phyloP scores from a whole-genome alignment of 2,329 filamentous ascomycete genomes.

The Pseudopithomyces maydicus region DNA sequence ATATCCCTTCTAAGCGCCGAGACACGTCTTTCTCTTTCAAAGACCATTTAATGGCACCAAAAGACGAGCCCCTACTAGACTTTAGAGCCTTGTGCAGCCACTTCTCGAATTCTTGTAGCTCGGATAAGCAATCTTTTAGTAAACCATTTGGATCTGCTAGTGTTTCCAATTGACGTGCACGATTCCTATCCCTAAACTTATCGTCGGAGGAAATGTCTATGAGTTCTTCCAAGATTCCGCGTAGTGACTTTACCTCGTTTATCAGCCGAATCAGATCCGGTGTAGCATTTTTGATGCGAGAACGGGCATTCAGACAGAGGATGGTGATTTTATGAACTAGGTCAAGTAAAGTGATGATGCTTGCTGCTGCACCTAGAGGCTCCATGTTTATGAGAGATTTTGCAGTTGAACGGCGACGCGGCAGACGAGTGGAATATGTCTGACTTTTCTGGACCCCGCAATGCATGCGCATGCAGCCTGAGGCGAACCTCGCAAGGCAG shows the following conservation, averaged over 20 bases:
- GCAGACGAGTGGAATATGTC: neutral
- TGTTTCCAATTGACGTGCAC: neutral
- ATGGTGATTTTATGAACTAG: neutral
- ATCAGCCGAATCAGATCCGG: neutral
- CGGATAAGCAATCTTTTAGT: neutral
- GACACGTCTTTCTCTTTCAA: constrained; percentile 10
- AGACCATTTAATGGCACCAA: neutral
- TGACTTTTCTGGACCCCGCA: neutral
- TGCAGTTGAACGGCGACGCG: neutral
- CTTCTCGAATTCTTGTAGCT: constrained; percentile 2
- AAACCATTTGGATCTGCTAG: neutral
- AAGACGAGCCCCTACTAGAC: neutral
- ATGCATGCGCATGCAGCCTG: neutral
- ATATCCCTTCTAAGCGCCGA: constrained; percentile 1
- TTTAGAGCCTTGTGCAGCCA: neutral
- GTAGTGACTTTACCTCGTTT: neutral
- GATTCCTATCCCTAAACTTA: neutral
- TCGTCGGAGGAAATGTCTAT: neutral
- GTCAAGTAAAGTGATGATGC: neutral
- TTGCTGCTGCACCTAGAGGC: neutral
- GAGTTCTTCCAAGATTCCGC: neutral
- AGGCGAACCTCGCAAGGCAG: neutral
- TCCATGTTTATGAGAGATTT: neutral
- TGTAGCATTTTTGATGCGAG: neutral
- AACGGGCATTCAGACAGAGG: neutral